A percentile compares a stretch with the other conserved stretches of the same genome.
phyloP scores from a whole-genome alignment of 1,139 yeast species.

The Wickerhamomyces sp. region DNA sequence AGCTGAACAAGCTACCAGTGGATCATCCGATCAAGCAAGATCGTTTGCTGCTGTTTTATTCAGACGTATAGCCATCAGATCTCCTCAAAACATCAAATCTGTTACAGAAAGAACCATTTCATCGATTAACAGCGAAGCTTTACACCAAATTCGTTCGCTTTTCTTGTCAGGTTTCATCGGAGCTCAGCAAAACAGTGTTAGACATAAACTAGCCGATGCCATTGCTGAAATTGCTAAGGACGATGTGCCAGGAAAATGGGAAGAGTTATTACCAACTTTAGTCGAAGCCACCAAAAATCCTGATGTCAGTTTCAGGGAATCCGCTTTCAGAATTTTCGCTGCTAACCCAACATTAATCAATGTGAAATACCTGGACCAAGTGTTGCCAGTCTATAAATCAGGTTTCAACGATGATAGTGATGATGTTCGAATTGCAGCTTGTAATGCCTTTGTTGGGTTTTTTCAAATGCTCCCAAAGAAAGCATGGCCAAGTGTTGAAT shows the following conservation, averaged over 20 bases:
- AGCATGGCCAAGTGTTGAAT: conserved; percentile 72
- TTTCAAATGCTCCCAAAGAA: conserved; percentile 77
- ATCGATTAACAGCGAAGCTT: conserved; percentile 53
- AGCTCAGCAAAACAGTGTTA: conserved; percentile 63
- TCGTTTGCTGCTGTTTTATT: conserved; percentile 84
- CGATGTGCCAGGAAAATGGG: conserved; percentile 62
- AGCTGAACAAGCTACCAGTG: conserved; percentile 69
- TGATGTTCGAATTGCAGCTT: conserved; percentile 86
- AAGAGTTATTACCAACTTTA: conserved; percentile 70
- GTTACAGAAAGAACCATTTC: conserved; percentile 79
- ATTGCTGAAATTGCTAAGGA: conserved; percentile 86
- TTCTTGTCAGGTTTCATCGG: conserved; percentile 70
- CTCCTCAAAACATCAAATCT: conserved; percentile 56
- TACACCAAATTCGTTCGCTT: conserved; percentile 57
- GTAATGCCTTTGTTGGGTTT: conserved; percentile 87
- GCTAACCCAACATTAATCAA: conserved; percentile 79
- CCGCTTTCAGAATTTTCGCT: conserved; percentile 85
- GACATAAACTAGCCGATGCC: conserved; percentile 92
- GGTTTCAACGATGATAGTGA: conserved; percentile 81
- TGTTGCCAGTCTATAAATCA: conserved; percentile 65
- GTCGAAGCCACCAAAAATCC: conserved; percentile 60
- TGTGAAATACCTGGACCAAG: conserved; percentile 47
- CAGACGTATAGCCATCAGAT: conserved; percentile 78
- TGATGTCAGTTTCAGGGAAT: conserved; percentile 77
- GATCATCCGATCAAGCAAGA: conserved; percentile 49